Base-by-base conservation (phyloP, 192 early-diverging fungal genomes). In the Coemansia sp. region DNA sequence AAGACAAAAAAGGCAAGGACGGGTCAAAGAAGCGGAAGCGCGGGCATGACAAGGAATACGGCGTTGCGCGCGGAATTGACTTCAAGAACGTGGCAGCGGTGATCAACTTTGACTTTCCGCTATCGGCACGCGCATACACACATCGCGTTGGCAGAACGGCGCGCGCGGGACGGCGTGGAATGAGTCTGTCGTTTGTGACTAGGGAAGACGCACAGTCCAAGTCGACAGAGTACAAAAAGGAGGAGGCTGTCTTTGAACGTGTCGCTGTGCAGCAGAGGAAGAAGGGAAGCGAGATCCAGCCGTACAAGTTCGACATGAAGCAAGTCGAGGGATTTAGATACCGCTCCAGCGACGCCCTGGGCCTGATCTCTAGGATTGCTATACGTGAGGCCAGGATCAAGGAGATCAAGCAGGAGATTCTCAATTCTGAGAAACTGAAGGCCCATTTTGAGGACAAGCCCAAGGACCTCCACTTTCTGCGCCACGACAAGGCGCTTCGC, bases 361-460 rank as follows among this genome's bases (percentile, higher is more conserved):
- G 89, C 15, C 77, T 86, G 3, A 90, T 98, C 5, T 95, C 94
- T 2, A 73, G 83, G 12, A 77, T 74, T 6, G 85, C 92, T 19
- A 87, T 99, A 52, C 90, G 89, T 21, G 94, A 98, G 72, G 95
- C 97, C 8, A 84, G 97, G 61, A 76, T 96, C n/a, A 96, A 94
- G 74, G 97, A 99, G 76, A 73, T 99, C 65, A 95, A 94, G 78
- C 85, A 87, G 40, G 97, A 99, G 83, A 96, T 98, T 61, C 66
- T 99, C 56, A 96, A 94, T 74, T 95, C 94, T 16, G 94, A 98
- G 73, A 97, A 94, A 77, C 87, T 99, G 55, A 94, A 94, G 84
- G 84, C 94, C 2, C 94, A 99, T 82, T 99, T 99, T 80, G 95
- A 97, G 77, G 94, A 96, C 73, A 95, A 95, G 63, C 96, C 97